Percentiles rank a stretch among this genome's conserved stretches.
Conservation (phyloP, 2,329 filamentous ascomycete genomes). For the Diaporthe aspalathi region DNA sequence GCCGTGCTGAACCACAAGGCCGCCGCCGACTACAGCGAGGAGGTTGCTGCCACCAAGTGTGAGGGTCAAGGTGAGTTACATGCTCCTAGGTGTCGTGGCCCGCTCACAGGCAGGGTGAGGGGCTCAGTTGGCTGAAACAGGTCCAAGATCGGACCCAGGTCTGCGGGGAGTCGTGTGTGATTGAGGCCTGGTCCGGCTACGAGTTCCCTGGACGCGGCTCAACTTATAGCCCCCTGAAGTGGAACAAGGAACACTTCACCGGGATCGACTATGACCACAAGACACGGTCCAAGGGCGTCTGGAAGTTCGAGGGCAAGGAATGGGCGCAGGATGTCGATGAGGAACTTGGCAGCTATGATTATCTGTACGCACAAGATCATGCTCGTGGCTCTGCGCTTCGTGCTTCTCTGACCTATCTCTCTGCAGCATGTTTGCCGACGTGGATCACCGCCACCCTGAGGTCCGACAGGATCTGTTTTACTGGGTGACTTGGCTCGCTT, state of each 20-base stretch:
- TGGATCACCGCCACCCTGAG: constrained; percentile 49
- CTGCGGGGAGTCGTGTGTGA: constrained; percentile 66
- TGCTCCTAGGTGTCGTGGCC: too few species aligned
- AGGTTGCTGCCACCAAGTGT: constrained; percentile 69
- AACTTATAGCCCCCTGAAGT: constrained; percentile 71
- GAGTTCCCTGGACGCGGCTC: constrained; percentile 71
- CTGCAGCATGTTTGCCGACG: constrained; percentile 50
- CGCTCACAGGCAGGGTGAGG: neutral
- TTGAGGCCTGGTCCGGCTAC: constrained; percentile 76
- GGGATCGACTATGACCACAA: constrained; percentile 74
- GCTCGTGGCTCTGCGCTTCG: too few species aligned
- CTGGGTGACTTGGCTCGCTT: constrained; percentile 49
- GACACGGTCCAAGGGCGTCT: constrained; percentile 69
- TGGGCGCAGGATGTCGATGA: constrained; percentile 69
- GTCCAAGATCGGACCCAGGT: constrained; percentile 64
- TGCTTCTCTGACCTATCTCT: neutral
- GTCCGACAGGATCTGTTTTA: constrained; percentile 47
- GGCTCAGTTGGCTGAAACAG: constrained; percentile 32
- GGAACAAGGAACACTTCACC: constrained; percentile 75
- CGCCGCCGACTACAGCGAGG: constrained; percentile 72
- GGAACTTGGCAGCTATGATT: constrained; percentile 72
- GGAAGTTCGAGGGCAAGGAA: constrained; percentile 71
- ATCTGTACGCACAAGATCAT: constrained; percentile 44
- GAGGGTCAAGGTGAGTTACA: constrained; percentile 56
- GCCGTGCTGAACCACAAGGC: constrained; percentile 80